Percentiles rank a stretch among this genome's conserved stretches.
Conservation (phyloP, 2,329 filamentous ascomycete species). For the Penicillium griseofulvum region DNA sequence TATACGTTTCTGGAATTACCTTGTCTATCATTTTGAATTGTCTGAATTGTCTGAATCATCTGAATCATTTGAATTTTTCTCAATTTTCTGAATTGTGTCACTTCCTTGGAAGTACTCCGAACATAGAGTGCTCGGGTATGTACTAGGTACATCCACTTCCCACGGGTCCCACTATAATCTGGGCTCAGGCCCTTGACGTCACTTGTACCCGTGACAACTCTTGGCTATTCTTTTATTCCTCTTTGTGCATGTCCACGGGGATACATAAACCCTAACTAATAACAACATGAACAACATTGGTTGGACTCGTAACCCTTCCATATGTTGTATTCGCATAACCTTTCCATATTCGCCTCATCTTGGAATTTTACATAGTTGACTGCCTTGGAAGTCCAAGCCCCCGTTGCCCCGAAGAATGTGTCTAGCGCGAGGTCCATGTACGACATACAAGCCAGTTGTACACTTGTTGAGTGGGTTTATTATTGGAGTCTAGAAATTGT, state of each 20-base stretch:
- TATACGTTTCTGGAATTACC: background rate
- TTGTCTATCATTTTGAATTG: too few species aligned
- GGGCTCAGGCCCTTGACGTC: constrained; percentile 8
- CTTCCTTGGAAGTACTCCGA: background rate
- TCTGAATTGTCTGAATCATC: too few species aligned
- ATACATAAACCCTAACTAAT: too few species aligned
- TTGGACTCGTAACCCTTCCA: background rate
- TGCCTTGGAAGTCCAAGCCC: background rate
- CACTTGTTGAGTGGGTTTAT: background rate
- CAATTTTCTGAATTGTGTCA: too few species aligned
- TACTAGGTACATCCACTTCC: constrained; percentile 9
- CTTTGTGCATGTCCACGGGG: background rate
- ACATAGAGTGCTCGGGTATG: background rate
- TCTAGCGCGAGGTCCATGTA: constrained; percentile 11
- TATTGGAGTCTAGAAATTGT: background rate
- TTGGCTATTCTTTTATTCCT: background rate
- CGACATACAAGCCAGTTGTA: constrained; percentile 4
- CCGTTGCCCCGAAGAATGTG: constrained; percentile 9
- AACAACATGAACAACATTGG: background rate
- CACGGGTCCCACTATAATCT: constrained; percentile 8
- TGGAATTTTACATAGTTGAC: constrained; percentile 6
- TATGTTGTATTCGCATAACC: too few species aligned
- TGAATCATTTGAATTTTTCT: too few species aligned
- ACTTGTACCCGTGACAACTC: constrained; percentile 4
- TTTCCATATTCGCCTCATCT: background rate